Base-by-base conservation (phyloP, 148 eudicot species). In the Amaranthus palmeri region DNA sequence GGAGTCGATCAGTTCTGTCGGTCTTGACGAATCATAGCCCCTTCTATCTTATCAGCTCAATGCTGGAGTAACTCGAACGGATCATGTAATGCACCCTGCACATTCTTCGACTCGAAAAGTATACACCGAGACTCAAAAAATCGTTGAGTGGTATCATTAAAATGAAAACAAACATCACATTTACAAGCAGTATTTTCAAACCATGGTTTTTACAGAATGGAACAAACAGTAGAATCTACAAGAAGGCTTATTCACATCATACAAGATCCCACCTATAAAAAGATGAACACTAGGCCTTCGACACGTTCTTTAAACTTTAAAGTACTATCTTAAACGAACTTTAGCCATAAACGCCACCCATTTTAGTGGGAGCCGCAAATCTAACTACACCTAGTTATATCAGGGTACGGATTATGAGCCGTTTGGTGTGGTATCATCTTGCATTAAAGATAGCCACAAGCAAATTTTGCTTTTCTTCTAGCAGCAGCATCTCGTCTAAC, bases 401-500 rank as follows among this genome's bases (percentile, higher is more conserved):
- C 13, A 63, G 11, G 48, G 40, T 46, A 48, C 17, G 25, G 53
- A 52, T 18, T 42, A 52, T 63, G 11, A 55, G 46, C 69, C 47
- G 17, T 43, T 53, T 46, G 49, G 45, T 47, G 46, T 76, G 48
- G 46, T 68, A 61, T 10, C 48, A 54, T 69, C 63, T 25, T 70
- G 55, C 41, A 46, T 58, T 72, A 68, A 61, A n/a, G 63, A 72
- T 45, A 66, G 68, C 25, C 52, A 61, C 48, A 72, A 65, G 72
- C 52, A 49, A 69, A 72, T 43, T 52, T 69, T 42, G 72, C 77
- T 71, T 74, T 77, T 77, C 76, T 81, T 80, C 72, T 68, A 64
- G 85, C 88, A 74, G 84, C 90, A 61, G 81, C 88, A 45, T 62
- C 61, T 13, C 88, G 82, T 79, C 81, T 76, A 8, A 87, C 74